Evolutionary conservation across 176 grass and related monocot genomes (phyloP).

Genomic region (Aegilops longissima): DNA sequence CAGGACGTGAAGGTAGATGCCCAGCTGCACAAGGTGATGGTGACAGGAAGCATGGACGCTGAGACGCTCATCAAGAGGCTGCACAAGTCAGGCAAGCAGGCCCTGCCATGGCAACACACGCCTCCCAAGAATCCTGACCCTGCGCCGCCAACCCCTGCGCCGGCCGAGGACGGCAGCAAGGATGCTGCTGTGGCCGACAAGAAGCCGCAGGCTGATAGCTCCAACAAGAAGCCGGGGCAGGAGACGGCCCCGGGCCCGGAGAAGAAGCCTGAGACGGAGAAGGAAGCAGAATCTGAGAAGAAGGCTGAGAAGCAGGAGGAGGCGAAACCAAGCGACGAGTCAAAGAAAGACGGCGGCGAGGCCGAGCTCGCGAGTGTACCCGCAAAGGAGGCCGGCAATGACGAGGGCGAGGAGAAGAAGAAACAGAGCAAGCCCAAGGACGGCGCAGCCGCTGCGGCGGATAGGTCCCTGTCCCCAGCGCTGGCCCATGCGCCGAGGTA

Average conservation of each 20-base stretch:
- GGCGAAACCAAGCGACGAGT: conserved; percentile 16
- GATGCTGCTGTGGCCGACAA: background rate
- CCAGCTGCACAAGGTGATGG: conserved; percentile 71
- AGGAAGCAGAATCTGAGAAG: conserved; percentile 12
- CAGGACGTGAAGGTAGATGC: conserved; percentile 51
- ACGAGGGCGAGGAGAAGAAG: conserved; percentile 16
- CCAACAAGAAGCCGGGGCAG: conserved; percentile 28
- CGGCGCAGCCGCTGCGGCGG: background rate
- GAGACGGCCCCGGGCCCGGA: background rate
- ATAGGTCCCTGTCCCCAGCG: background rate
- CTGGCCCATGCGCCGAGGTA: background rate
- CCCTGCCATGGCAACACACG: conserved; percentile 45
- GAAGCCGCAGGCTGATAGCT: conserved; percentile 2
- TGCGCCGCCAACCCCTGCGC: background rate
- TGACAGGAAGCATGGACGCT: conserved; percentile 50
- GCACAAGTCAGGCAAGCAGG: conserved; percentile 75
- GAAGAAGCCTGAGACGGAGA: conserved; percentile 30
- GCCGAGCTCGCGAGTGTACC: too few relatives aligned
- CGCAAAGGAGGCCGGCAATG: conserved; percentile 22
- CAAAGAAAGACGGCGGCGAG: conserved; percentile 34
- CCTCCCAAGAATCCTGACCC: background rate
- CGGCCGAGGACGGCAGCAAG: conserved; percentile 37
- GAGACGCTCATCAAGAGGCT: conserved; percentile 52
- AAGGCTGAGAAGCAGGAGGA: background rate
- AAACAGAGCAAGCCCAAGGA: conserved; percentile 19